Percentiles rank a stretch among this genome's conserved stretches.
phyloP scores from a whole-genome alignment of 495 filamentous ascomycete species.

The Tricharina praecox region DNA sequence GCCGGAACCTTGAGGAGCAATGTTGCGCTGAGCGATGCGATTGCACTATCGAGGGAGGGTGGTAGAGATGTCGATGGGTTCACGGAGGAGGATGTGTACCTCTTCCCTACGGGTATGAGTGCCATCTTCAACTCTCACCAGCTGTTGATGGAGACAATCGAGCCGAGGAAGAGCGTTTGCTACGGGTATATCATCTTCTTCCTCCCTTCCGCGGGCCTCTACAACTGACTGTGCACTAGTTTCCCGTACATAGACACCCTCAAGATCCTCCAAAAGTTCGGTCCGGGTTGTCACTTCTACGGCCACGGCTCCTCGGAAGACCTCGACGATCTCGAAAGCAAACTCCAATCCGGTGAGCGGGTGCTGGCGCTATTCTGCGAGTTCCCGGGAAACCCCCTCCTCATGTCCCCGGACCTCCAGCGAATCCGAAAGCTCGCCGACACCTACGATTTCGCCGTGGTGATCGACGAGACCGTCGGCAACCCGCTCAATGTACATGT shows the following conservation, averaged over 20 bases:
- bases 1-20: conserved; percentile 58
- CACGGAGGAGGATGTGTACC: conserved; percentile 72
- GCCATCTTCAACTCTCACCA: conserved; percentile 82
- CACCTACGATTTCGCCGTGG: conserved; percentile 70
- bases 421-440: conserved; percentile 69
- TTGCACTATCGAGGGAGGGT: conserved; percentile 27
- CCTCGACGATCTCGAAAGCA: conserved; percentile 66
- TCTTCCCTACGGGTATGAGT: conserved; percentile 84
- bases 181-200: conserved; percentile 47
- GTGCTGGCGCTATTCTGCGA: conserved; percentile 84
- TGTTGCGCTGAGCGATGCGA: conserved; percentile 33
- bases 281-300: conserved; percentile 79
- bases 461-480: conserved; percentile 90
- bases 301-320: conserved; percentile 67
- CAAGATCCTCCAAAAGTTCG: conserved; percentile 88
- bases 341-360: conserved; percentile 53
- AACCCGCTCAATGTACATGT: conserved; percentile 94
- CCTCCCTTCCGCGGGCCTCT: background rate
- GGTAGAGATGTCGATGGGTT: conserved; percentile 46
- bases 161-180: conserved; percentile 48
- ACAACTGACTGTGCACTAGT: conserved; percentile 30
- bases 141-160: conserved; percentile 41
- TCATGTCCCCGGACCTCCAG: conserved; percentile 65
- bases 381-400: conserved; percentile 80
- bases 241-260: conserved; percentile 95